Base-by-base conservation (phyloP, 2,329 filamentous ascomycete species). In the Scortechinia acanthostroma region DNA sequence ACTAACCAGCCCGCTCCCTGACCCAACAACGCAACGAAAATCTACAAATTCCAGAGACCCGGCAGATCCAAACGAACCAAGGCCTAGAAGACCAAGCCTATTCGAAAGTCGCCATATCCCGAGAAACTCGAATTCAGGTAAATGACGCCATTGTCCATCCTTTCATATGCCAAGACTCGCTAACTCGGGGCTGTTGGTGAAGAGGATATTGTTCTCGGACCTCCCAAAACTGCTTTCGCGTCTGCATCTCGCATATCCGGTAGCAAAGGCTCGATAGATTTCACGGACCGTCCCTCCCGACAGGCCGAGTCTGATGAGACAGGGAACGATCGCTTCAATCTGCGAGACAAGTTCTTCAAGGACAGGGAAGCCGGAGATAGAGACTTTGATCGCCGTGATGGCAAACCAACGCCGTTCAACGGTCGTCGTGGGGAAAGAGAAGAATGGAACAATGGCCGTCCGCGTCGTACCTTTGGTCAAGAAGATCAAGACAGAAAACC, bases 131-230 rank as follows among this genome's bases (percentile, higher is more conserved):
- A 40, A 40, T 40, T 40, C 35, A 40, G 35, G 35, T 40, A 13
- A 10, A 40, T 40, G 6, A 10, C 25, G 58, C 54, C 53, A 53
- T 49, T 55, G 53, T 44, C 50, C 55, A 50, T 42, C 43, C 42
- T 43, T 25, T 21, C 20, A 21, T 42, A 16, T 30, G 43, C 42
- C 47, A 42, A 45, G 53, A 58, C 47, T 57, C 47, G 14, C 16
- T n/a, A 4, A 45, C 45, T 48, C 46, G 53, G 35, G 51, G 47
- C 53, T 51, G 43, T 51, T 60, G 58, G 58, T 53, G 53, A 61
- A 66, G 79, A 82, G 52, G 77, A 82, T 49, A 74, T 81, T 46
- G 68, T 81, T 46, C 71, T 84, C 42, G 80, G 79, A 35, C 79
- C 80, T 21, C 79, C 80, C 1, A 80, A 77, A 56, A 75, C 74